Conservation (phyloP, 202 grass and related monocot genomes). For the Eragrostis tef region DNA sequence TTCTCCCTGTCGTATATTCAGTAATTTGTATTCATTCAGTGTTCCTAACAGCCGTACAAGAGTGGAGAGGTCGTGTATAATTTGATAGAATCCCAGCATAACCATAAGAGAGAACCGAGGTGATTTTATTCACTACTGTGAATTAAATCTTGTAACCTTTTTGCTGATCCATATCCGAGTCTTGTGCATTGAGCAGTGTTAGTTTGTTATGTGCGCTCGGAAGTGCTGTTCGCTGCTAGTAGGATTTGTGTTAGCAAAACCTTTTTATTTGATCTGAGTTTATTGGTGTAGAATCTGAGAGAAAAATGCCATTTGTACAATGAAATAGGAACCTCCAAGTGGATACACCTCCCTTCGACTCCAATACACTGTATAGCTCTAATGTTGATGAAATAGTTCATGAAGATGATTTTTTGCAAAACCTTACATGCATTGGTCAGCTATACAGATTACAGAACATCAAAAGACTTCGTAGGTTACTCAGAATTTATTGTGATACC, state of each 20-base stretch:
- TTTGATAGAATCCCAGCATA: constrained; percentile 47
- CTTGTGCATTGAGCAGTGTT: background rate
- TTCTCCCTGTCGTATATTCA: constrained; percentile 41
- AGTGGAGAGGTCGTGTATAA: constrained; percentile 37
- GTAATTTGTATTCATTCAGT: constrained; percentile 46
- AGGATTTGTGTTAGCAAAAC: background rate
- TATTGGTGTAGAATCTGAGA: no score
- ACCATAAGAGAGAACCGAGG: constrained; percentile 5
- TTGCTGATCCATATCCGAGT: background rate
- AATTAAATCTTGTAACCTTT: constrained; percentile 43
- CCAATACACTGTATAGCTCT: no score
- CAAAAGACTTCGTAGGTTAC: no score
- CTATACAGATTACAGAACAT: no score
- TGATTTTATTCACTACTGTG: constrained; percentile 45
- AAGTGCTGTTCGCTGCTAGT: background rate
- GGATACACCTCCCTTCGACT: no score
- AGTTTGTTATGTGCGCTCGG: background rate
- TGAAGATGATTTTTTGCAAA: no score
- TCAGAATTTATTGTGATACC: no score
- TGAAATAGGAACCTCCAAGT: no score
- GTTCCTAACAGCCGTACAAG: constrained; percentile 62
- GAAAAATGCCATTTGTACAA: no score
- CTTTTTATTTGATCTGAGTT: no score
- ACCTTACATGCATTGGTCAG: no score
- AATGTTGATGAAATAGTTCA: no score